Evolutionary conservation across 805 yeast species (phyloP), one percentile per base, ranked within the genome.

Genomic region (Yamadazyma paraphyllophila): DNA sequence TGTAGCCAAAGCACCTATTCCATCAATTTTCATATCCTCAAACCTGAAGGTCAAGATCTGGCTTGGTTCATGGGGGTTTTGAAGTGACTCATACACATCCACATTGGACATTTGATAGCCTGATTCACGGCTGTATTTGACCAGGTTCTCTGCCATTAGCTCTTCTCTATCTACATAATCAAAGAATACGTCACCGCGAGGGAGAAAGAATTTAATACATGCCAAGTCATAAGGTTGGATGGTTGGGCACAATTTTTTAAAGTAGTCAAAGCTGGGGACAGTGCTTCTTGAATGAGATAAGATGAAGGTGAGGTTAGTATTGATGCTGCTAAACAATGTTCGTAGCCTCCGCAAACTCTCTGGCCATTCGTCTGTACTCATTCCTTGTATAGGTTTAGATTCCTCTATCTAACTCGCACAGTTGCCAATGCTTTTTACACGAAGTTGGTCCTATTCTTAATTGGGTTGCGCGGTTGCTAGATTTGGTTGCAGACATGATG

Each of bases 161-260:
- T 83, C 91, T 56, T 84, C 83, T 59, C 85, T 89, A 60, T 91
- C 96, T 36, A 85, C 82, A 60, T 87, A 91, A 41, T 81, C 86
- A 43, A 58, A 70, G 56, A 83, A 82, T 2, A 81, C 67, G 10
- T 87, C 78, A 40, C 86, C 92, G 24, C 76, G 68, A 0, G 96
- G 96, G 1, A 87, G 60, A 7, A 90, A 56, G 7, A 68, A 74
- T 37, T 73, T 77, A 27, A 91, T 73, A 46, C 74, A 71, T 1
- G 95, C 87, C 30, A 85, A 73, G 60, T 88, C 96, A 8, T 71
- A 63, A 9, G 65, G 57, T 1, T 72, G 66, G 20, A 71, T 61
- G 20, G 55, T 60, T 2, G 52, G 50, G 36, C 64, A 60, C 25
- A 69, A 55, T 41, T 67, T 66, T 31, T 60, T 61, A 34, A 71